Percentiles rank a stretch among this genome's conserved stretches.
These are phyloP conservation scores for Urochloa ruziziensis DNA, from an alignment of 176 grass and related monocot genomes.

Conservation along the genomic window DNA sequence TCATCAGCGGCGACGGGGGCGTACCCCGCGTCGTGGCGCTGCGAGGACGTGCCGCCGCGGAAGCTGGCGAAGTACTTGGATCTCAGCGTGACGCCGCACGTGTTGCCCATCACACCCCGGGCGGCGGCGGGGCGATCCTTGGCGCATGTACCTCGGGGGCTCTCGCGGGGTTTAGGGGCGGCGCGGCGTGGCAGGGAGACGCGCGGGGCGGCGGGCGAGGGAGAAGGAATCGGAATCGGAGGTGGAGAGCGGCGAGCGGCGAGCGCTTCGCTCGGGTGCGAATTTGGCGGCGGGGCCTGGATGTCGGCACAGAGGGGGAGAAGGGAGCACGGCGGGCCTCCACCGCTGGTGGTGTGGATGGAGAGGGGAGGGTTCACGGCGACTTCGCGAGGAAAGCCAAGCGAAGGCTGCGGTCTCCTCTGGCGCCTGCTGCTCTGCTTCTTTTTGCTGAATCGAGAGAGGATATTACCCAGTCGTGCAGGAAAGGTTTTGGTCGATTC, in stretches of 20 bases:
- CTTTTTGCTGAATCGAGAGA: background rate
- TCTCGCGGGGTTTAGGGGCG: slow-evolving; percentile 1
- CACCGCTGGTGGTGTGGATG: background rate
- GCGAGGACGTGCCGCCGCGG: slow-evolving; percentile 44
- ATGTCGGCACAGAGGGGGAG: background rate
- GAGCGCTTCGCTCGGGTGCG: background rate
- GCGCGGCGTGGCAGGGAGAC: background rate
- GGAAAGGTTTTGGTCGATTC: background rate
- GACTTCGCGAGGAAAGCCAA: slow-evolving; percentile 36
- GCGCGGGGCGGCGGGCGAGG: background rate
- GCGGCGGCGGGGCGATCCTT: slow-evolving; percentile 17
- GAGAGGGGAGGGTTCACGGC: slow-evolving; percentile 33
- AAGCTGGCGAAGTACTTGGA: slow-evolving; percentile 65
- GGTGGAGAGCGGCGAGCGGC: background rate
- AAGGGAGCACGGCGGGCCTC: background rate
- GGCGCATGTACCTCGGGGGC: slow-evolving; percentile 13
- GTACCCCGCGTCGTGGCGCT: slow-evolving; percentile 45
- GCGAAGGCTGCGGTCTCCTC: slow-evolving; percentile 33
- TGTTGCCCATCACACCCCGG: slow-evolving; percentile 49
- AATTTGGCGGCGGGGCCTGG: background rate
- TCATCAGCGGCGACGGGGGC: slow-evolving; percentile 25
- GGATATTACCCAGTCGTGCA: slow-evolving; percentile 13
- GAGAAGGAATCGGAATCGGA: background rate
- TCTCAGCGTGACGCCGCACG: slow-evolving; percentile 59
- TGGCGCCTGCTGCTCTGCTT: too few relatives aligned